A percentile compares a stretch with the other conserved stretches of the same genome.
Conservation (phyloP, 2,329 filamentous ascomycete species). For the Cladosporium sp. region DNA sequence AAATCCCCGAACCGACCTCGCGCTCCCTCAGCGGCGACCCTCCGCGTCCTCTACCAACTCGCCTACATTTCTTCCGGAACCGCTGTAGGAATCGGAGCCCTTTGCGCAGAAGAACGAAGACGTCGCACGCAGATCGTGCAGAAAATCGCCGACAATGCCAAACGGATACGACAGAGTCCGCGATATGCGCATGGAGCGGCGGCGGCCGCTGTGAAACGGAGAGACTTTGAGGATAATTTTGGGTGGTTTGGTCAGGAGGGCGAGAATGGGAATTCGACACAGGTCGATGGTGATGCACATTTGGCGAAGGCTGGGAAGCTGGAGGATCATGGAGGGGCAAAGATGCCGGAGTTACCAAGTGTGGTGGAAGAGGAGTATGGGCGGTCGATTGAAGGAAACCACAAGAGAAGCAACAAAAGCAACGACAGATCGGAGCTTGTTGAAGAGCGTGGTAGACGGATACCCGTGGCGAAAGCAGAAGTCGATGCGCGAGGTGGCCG, state of each 20-base stretch:
- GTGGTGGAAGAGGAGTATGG: constrained; percentile 31
- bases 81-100: constrained; percentile 36
- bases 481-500: neutral
- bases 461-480: neutral
- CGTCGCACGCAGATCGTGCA: constrained; percentile 36
- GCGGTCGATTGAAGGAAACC: constrained; percentile 19
- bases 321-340: constrained; percentile 10
- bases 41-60: constrained; percentile 39
- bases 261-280: neutral
- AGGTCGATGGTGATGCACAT: neutral
- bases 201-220: constrained; percentile 17
- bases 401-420: neutral
- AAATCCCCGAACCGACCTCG: constrained; percentile 24
- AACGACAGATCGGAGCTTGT: constrained; percentile 1
- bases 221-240: constrained; percentile 10
- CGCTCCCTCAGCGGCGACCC: constrained; percentile 38
- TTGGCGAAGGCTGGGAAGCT: neutral
- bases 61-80: constrained; percentile 42
- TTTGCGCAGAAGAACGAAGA: constrained; percentile 39
- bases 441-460: neutral
- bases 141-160: constrained; percentile 39
- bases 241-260: neutral
- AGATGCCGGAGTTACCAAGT: constrained; percentile 29
- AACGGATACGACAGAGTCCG: constrained; percentile 33
- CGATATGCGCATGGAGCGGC: constrained; percentile 30